These are phyloP conservation scores for Debaryomyces subglobosus DNA, from an alignment of 1,139 yeast genomes.

Conservation along the genomic window DNA sequence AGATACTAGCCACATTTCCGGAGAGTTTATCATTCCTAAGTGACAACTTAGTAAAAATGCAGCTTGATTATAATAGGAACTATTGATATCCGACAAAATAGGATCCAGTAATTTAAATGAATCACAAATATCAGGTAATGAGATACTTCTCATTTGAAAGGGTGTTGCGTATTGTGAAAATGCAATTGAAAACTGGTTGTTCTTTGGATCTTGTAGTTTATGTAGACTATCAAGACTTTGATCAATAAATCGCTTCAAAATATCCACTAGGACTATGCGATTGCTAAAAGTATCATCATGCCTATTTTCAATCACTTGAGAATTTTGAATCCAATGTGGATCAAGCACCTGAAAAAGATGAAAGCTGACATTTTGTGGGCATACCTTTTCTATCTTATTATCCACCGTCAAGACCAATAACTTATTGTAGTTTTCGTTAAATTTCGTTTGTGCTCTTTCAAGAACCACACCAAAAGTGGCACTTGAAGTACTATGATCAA, in stretches of 20 bases:
- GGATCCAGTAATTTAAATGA: slow-evolving; percentile 22
- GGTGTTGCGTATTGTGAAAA: slow-evolving; percentile 29
- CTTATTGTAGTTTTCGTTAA: slow-evolving; percentile 38
- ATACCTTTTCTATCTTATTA: slow-evolving; percentile 31
- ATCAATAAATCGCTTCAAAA: slow-evolving; percentile 24
- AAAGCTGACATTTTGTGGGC: slow-evolving; percentile 29
- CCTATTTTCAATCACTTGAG: slow-evolving; percentile 27
- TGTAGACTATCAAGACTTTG: slow-evolving; percentile 15
- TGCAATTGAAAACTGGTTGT: slow-evolving; percentile 22
- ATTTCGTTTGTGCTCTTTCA: slow-evolving; percentile 30
- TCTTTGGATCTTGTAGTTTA: slow-evolving; percentile 8
- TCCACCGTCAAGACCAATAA: slow-evolving; percentile 32
- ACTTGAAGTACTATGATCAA: slow-evolving; percentile 15
- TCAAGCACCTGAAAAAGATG: slow-evolving; percentile 32
- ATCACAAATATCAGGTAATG: slow-evolving; percentile 27
- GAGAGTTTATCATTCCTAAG: slow-evolving; percentile 25
- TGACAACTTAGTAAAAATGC: slow-evolving; percentile 34
- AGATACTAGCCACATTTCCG: slow-evolving; percentile 33
- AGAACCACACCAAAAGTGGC: slow-evolving; percentile 37
- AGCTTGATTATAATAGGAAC: slow-evolving; percentile 32
- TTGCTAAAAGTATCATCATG: slow-evolving; percentile 20
- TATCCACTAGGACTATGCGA: slow-evolving; percentile 22
- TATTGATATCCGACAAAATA: slow-evolving; percentile 16
- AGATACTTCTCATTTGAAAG: slow-evolving; percentile 19
- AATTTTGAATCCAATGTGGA: slow-evolving; percentile 21